phyloP scores from a whole-genome alignment of 176 grass and related monocot species.

The Oryza officinalis region DNA sequence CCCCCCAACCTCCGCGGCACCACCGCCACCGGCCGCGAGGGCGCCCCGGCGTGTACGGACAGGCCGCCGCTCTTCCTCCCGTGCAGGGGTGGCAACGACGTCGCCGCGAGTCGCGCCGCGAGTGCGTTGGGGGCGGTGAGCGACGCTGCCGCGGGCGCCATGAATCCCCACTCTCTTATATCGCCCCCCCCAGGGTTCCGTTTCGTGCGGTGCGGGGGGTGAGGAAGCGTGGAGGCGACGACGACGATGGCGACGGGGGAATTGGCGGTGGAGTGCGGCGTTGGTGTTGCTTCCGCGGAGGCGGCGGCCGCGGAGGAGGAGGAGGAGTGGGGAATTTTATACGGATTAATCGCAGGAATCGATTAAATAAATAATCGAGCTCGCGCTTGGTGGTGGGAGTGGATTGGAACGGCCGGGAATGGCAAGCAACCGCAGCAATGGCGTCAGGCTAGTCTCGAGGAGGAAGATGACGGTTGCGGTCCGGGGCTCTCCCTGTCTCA shows the following conservation, averaged over 20 bases:
- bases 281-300: neutral
- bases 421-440: neutral
- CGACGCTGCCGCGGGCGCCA: slow-evolving; percentile 41
- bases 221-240: neutral
- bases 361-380: neutral
- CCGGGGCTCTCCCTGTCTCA: neutral
- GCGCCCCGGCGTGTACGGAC: neutral
- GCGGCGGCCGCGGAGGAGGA: neutral
- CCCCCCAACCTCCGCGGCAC: neutral
- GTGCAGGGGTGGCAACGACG: neutral
- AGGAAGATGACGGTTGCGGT: slow-evolving; percentile 39
- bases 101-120: slow-evolving; percentile 3
- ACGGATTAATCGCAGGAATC: slow-evolving; percentile 3
- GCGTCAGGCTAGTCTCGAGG: slow-evolving; percentile 11
- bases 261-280: slow-evolving; percentile 50
- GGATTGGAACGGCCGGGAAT: slow-evolving; percentile 35
- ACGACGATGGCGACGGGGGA: slow-evolving; percentile 5
- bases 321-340: neutral
- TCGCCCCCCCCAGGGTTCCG: slow-evolving; percentile 30
- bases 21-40: neutral
- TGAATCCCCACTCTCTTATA: neutral
- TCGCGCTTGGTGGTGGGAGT: neutral
- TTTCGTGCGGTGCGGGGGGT: slow-evolving; percentile 20
- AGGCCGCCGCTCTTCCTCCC: neutral
- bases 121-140: slow-evolving; percentile 7